Evolutionary conservation across 2,329 filamentous ascomycete species (phyloP), one percentile per base, ranked within the genome.

Genomic region (Xylariaceae sp.): DNA sequence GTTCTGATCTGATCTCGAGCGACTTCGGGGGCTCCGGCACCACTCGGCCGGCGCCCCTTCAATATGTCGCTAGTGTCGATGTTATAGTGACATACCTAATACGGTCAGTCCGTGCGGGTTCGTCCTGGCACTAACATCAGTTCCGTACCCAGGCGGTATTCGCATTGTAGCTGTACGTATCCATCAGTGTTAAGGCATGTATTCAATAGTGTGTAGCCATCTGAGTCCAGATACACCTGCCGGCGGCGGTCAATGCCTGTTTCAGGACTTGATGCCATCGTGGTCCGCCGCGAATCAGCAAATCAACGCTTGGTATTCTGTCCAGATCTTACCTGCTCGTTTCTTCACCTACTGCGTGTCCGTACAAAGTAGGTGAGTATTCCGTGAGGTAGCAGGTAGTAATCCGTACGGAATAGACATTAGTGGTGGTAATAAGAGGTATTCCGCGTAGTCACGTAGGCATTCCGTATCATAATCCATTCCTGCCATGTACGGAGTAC

Each of bases 11-110:
- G 56, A 49, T 54, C 35, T 57, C 52, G 51, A 56, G 57, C 44
- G 30, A 54, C 41, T 23, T 56, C 56, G 61, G 55, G 51, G 49
- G 47, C 47, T 52, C 11, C 61, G 58, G 59, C 56, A 61, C 47
- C 47, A 53, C 52, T 53, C 53, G 61, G 56, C 51, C 58, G 56
- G 51, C n/a, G 37, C 15, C 18, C 34, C 18, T 54, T 44, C 17
- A 39, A 51, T 17, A 44, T 57, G 45, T 30, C 50, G 55, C 17
- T 39, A 51, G 35, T 57, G 45, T 30, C 50, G 55, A 13, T 39
- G 48, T 54, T 34, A 45, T 45, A 45, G 41, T 45, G 9, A 45
- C 41, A 45, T 45, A 15, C 41, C 41, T 45, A 45, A n/a, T 45
- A 34, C 52, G 13, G 35, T 45, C 56, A 35, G 52, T 49, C 44